Evolutionary conservation across 2,329 filamentous ascomycete species (phyloP).

Genomic region (Chaetomium globosum): DNA sequence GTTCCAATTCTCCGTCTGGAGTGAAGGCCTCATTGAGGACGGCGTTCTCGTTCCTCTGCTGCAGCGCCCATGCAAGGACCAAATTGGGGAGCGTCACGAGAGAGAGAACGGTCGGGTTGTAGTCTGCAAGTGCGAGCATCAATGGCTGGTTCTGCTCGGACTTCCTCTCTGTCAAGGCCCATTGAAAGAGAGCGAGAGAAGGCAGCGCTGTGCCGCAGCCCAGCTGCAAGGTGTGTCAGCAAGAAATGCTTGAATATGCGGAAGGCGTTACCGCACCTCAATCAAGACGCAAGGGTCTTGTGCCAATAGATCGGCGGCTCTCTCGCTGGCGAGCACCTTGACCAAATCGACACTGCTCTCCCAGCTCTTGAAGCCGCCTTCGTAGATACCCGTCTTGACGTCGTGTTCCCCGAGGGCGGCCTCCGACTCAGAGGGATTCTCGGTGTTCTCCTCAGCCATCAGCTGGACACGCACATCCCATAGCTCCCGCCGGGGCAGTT

Average conservation of each 20-base stretch:
- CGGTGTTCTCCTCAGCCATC: conserved; percentile 66
- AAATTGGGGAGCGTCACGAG: conserved; percentile 81
- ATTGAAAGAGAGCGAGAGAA: conserved; percentile 70
- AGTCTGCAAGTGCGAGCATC: conserved; percentile 72
- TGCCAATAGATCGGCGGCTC: conserved; percentile 41
- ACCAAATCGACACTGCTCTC: conserved; percentile 82
- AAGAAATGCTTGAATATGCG: conserved; percentile 9
- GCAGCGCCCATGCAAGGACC: conserved; percentile 67
- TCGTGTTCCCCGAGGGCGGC: conserved; percentile 67
- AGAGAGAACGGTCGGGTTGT: conserved; percentile 75
- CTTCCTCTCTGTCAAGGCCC: conserved; percentile 43
- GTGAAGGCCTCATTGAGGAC: conserved; percentile 52
- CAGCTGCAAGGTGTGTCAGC: conserved; percentile 54
- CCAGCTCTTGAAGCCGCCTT: conserved; percentile 89
- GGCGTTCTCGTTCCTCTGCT: conserved; percentile 45
- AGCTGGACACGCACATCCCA: conserved; percentile 82
- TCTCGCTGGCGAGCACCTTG: conserved; percentile 60
- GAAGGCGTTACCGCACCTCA: conserved; percentile 51
- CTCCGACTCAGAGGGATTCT: conserved; percentile 45
- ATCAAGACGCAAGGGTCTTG: conserved; percentile 50
- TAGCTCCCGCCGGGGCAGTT: conserved; percentile 72
- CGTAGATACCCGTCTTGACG: conserved; percentile 79
- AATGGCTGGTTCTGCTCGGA: conserved; percentile 44
- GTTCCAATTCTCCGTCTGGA: conserved; percentile 63
- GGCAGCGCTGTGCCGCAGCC: conserved; percentile 79